phyloP scores from a whole-genome alignment of 345 rosid species.

The Gossypium mustelinum region DNA sequence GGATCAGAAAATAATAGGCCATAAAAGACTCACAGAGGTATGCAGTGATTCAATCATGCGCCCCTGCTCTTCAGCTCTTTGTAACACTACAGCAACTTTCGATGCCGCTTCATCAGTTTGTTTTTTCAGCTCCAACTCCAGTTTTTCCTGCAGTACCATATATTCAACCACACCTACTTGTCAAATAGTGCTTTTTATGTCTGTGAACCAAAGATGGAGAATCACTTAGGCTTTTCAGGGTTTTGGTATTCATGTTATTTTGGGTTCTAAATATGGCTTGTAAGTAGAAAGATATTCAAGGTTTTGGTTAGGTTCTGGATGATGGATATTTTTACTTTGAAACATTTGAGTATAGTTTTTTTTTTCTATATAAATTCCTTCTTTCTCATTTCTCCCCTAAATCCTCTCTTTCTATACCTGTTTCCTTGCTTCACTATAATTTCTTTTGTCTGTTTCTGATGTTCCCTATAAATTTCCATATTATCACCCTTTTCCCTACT shows the following conservation, averaged over 20 bases:
- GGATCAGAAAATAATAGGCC: slow-evolving; percentile 1
- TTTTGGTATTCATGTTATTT: background rate
- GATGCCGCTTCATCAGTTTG: slow-evolving; percentile 75
- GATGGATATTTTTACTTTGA: background rate
- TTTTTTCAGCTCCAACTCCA: slow-evolving; percentile 63
- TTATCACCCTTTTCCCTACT: background rate
- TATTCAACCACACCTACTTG: background rate
- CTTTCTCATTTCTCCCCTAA: background rate
- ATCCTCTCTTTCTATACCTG: background rate
- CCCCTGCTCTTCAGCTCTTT: slow-evolving; percentile 90
- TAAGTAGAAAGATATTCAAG: background rate
- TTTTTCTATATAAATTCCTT: background rate
- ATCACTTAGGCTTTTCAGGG: background rate
- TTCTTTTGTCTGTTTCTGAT: background rate
- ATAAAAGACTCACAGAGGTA: slow-evolving; percentile 57
- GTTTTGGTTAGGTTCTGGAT: background rate
- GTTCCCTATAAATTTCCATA: background rate
- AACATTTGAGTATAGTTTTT: background rate
- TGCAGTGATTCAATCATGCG: slow-evolving; percentile 90
- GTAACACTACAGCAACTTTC: slow-evolving; percentile 72
- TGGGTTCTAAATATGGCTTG: background rate
- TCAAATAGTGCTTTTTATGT: slow-evolving; percentile 11
- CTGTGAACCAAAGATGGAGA: background rate
- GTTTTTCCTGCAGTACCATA: slow-evolving; percentile 47
- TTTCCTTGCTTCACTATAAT: background rate